Evolutionary conservation across 2,329 filamentous ascomycete species (phyloP).

Genomic region (Phaeophleospora eucalypticola): DNA sequence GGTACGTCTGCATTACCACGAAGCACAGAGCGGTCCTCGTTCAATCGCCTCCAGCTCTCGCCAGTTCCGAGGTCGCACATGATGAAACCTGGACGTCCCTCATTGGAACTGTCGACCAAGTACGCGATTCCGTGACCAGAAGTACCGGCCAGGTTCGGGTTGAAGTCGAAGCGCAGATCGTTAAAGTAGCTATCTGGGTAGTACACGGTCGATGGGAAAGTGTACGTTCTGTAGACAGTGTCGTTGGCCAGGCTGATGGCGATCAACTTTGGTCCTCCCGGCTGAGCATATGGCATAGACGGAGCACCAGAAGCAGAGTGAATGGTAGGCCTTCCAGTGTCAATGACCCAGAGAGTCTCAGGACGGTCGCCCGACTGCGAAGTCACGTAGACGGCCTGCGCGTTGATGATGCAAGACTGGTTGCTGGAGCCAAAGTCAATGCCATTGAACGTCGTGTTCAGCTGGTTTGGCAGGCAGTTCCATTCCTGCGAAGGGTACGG

Average conservation of each 20-base stretch:
- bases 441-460: conserved; percentile 40
- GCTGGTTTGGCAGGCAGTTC: conserved; percentile 33
- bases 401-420: conserved; percentile 38
- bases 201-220: conserved; percentile 41
- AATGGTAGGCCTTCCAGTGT: conserved; percentile 44
- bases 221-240: conserved; percentile 40
- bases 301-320: conserved; percentile 35
- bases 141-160: conserved; percentile 36
- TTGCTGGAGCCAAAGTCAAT: conserved; percentile 46
- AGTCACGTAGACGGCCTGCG: conserved; percentile 46
- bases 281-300: conserved; percentile 43
- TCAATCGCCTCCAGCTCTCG: conserved; percentile 40
- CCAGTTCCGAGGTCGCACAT: conserved; percentile 43
- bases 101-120: conserved; percentile 44
- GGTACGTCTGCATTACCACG: conserved; percentile 31
- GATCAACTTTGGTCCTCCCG: conserved; percentile 45
- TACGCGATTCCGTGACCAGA: conserved; percentile 43
- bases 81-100: conserved; percentile 46
- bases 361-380: conserved; percentile 33
- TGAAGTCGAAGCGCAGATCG: conserved; percentile 46
- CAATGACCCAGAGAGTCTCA: conserved; percentile 45
- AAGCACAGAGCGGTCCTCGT: conserved; percentile 31
- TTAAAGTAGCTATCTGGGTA: conserved; percentile 47
- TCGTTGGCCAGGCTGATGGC: conserved; percentile 41
- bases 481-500: conserved; percentile 43